Conservation (phyloP, 768 basidiomycete species). For the Rhizopogon roseolus region DNA sequence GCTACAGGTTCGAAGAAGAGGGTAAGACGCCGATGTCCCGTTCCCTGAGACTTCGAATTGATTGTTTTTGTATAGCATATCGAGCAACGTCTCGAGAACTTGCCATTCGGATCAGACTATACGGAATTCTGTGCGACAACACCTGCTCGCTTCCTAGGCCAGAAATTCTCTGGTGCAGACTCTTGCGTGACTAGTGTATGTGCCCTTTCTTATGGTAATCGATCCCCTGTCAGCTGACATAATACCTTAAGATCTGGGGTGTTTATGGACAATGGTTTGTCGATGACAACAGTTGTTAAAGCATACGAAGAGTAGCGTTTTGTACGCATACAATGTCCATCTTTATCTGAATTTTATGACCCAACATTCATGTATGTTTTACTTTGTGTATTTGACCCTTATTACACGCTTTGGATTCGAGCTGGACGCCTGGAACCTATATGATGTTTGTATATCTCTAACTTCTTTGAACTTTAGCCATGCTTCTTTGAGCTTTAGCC, state of each 20-base stretch:
- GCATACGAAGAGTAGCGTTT: background rate
- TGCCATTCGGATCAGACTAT: conserved; percentile 24
- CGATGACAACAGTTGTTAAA: conserved; percentile 1
- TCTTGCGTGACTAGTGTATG: background rate
- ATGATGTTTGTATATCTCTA: too few relatives aligned
- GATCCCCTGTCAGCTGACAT: background rate
- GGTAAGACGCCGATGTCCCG: conserved; percentile 3
- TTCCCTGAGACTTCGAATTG: background rate
- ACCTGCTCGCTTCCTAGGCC: conserved; percentile 16
- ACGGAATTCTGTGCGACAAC: conserved; percentile 30
- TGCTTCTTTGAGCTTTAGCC: too few relatives aligned
- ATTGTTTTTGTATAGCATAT: conserved; percentile 15
- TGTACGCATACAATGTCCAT: background rate
- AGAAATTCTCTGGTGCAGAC: conserved; percentile 17
- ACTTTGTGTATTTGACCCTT: too few relatives aligned
- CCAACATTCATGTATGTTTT: background rate
- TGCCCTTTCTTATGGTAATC: background rate
- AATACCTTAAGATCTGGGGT: background rate
- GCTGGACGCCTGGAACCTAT: too few relatives aligned
- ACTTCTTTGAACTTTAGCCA: too few relatives aligned
- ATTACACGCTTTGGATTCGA: too few relatives aligned
- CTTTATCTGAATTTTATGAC: background rate
- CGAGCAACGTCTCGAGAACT: conserved; percentile 20
- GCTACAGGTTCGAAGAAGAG: conserved; percentile 16
- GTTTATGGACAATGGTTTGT: conserved; percentile 11